Conservation (phyloP, 1,284 basidiomycete genomes). For the Rhodotorula sp. region DNA sequence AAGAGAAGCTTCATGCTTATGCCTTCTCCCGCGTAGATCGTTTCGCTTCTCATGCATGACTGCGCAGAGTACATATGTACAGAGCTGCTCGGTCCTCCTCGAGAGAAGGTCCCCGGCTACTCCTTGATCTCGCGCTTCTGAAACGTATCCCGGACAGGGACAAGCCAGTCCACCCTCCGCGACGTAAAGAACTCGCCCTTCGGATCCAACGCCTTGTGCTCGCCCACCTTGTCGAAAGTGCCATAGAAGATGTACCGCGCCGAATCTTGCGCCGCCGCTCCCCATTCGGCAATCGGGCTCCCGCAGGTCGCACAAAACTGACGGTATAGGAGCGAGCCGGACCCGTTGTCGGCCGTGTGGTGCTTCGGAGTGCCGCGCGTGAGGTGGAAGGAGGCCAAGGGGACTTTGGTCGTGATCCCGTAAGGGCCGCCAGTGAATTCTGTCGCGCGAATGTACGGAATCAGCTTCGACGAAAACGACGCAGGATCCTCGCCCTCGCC, state of each 20-base stretch:
- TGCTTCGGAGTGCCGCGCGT: neutral
- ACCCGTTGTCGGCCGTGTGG: conserved; percentile 1
- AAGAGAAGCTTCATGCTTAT: no score
- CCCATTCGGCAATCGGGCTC: neutral
- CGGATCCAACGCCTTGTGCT: neutral
- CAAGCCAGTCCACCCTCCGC: neutral
- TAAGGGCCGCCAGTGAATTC: conserved; percentile 1
- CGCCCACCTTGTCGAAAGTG: neutral
- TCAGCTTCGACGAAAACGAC: neutral
- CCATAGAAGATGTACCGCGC: conserved; percentile 5
- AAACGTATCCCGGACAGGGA: neutral
- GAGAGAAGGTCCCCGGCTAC: no score
- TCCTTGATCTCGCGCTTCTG: conserved; percentile 11
- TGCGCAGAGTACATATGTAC: no score
- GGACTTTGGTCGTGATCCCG: neutral
- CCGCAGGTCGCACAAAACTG: conserved; percentile 1
- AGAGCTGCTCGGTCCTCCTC: no score
- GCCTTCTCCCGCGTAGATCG: no score
- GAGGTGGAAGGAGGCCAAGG: neutral
- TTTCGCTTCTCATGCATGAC: no score
- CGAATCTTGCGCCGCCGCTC: neutral
- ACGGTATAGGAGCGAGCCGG: conserved; percentile 2
- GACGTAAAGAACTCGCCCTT: conserved; percentile 15
- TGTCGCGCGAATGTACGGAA: neutral
- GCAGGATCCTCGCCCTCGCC: neutral